Evolutionary conservation across 2,329 filamentous ascomycete species (phyloP), one percentile per base, ranked within the genome.

Genomic region (Exophiala phaeomuriformis): DNA sequence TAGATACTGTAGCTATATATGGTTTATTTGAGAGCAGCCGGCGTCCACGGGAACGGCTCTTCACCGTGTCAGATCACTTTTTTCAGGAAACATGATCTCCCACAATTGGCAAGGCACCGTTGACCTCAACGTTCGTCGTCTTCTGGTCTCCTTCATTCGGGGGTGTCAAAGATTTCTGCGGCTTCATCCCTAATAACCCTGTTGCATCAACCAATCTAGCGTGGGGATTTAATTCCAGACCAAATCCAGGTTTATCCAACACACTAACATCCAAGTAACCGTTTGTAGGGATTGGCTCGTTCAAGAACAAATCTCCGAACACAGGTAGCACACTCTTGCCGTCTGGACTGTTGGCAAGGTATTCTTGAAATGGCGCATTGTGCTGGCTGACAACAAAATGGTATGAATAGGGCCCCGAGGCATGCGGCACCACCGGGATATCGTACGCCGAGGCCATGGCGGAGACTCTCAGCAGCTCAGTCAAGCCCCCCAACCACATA

Each of bases 401-500:
- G 72, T 96, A 96, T 65, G 88, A 93, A 75, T 96, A 96, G 2
- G 90, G 88, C 1, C 90, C 90, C 57, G 86, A 93, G 42, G 90
- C 90, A 67, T 96, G 90, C n/a, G 90, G 90, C 9, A 96, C 88
- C 10, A 96, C 90, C 8, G 90, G 90, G 56, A 96, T 86, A 66
- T 96, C 90, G 71, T 96, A 96, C 27, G 90, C 90, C 3, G 90
- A 82, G 3, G 90, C 90, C 81, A 94, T 85, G 50, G 90, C 86
- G 10, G 89, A 81, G 49, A 96, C 85, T 72, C 89, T 93, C 61
- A 96, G 82, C 53, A 96, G 78, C 72, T 96, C 90, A 0, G 90
- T 96, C 77, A 96, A 71, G 57, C 90, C 90, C 58, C 90, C 90
- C 9, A 95, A 83, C 90, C 90, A 96, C 90, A 96, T 96, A 60